Conservation (phyloP, 208 protist species). For the Leptomonas pyrrhocoris region DNA sequence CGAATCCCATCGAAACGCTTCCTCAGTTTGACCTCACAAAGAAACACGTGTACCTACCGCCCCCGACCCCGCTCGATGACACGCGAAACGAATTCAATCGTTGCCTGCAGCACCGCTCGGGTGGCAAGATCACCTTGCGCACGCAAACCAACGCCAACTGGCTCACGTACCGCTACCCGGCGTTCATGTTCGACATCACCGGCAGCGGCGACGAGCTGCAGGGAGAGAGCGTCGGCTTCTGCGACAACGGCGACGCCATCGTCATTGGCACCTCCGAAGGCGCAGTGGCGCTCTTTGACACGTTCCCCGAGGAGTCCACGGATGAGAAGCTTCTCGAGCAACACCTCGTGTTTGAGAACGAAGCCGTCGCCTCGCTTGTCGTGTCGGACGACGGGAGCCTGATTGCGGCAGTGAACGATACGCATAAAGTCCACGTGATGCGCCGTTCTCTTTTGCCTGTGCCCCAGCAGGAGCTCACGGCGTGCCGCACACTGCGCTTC, state of each 20-base stretch:
- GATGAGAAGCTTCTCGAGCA: slow-evolving; percentile 82
- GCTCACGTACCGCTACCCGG: slow-evolving; percentile 73
- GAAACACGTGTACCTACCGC: slow-evolving; percentile 77
- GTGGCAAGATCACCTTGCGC: slow-evolving; percentile 55
- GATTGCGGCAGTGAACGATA: slow-evolving; percentile 57
- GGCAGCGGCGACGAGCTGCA: slow-evolving; percentile 66
- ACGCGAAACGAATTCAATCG: slow-evolving; percentile 77
- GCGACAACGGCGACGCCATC: slow-evolving; percentile 76
- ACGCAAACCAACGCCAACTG: slow-evolving; percentile 63
- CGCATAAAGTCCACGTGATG: slow-evolving; percentile 63
- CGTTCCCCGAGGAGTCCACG: slow-evolving; percentile 70
- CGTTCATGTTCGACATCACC: slow-evolving; percentile 84
- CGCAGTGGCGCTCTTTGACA: slow-evolving; percentile 79
- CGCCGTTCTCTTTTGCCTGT: slow-evolving; percentile 62
- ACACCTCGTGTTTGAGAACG: slow-evolving; percentile 84
- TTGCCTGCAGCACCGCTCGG: slow-evolving; percentile 51
- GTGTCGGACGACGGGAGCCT: slow-evolving; percentile 62
- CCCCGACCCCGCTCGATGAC: slow-evolving; percentile 57
- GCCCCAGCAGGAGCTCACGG: slow-evolving; percentile 49
- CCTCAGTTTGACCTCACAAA: slow-evolving; percentile 86
- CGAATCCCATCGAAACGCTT: slow-evolving; percentile 88
- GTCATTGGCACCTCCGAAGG: slow-evolving; percentile 86
- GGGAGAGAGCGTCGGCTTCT: slow-evolving; percentile 80
- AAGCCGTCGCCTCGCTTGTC: slow-evolving; percentile 57
- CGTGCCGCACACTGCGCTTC: slow-evolving; percentile 65